These are phyloP conservation scores for Saccharum spontaneum DNA, from an alignment of 176 grass and related monocot species.

Conservation along the genomic window DNA sequence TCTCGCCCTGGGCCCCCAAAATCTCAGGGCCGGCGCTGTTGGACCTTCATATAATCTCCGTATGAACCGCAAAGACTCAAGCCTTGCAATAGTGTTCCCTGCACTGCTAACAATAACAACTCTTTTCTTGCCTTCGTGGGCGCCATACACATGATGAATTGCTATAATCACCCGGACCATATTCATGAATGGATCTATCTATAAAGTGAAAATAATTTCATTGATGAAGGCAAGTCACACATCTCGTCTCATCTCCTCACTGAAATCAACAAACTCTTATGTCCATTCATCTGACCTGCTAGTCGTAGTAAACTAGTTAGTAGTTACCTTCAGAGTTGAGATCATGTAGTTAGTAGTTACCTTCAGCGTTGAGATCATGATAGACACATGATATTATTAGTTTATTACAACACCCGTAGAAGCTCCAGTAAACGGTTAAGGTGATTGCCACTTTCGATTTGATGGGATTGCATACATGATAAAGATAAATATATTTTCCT, in stretches of 20 bases:
- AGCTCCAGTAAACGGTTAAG: slow-evolving; percentile 19
- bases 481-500: slow-evolving; percentile 17
- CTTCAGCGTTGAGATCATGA: neutral
- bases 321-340: neutral
- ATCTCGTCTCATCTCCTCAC: slow-evolving; percentile 83
- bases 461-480: neutral
- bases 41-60: slow-evolving; percentile 75
- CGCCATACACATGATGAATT: slow-evolving; percentile 77
- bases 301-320: slow-evolving; percentile 26
- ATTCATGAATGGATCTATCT: slow-evolving; percentile 70
- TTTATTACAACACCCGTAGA: neutral
- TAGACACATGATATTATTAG: slow-evolving; percentile 2
- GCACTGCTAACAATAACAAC: slow-evolving; percentile 69
- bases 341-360: slow-evolving; percentile 6
- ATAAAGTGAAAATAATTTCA: slow-evolving; percentile 80
- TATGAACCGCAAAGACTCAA: slow-evolving; percentile 87
- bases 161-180: slow-evolving; percentile 65
- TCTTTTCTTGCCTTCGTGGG: slow-evolving; percentile 71
- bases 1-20: too few species aligned
- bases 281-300: slow-evolving; percentile 77
- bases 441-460: neutral
- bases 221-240: slow-evolving; percentile 77
- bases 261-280: slow-evolving; percentile 97
- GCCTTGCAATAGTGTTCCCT: slow-evolving; percentile 77
- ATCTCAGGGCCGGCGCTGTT: too few species aligned